These are phyloP conservation scores for Acidomyces sp. DNA, from an alignment of 495 filamentous ascomycete genomes.

Conservation along the genomic window DNA sequence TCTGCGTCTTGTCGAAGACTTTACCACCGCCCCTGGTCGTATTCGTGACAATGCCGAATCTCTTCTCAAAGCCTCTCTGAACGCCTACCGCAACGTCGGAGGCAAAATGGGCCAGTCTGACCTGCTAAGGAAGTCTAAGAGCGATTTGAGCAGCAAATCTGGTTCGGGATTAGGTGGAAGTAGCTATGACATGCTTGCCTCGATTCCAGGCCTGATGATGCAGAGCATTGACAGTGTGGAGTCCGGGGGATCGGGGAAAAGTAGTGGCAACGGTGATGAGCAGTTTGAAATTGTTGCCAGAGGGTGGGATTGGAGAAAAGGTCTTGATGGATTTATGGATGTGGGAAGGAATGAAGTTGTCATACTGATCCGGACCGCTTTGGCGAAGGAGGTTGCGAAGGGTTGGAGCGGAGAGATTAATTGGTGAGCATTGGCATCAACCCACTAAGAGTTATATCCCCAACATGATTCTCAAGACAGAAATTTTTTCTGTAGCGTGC, in stretches of 20 bases:
- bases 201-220: too few relatives aligned
- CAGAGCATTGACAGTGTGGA: conserved; percentile 40
- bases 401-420: conserved; percentile 33
- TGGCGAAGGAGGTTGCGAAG: conserved; percentile 56
- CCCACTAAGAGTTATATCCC: too few relatives aligned
- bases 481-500: too few relatives aligned
- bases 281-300: too few relatives aligned
- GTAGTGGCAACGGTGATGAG: too few relatives aligned
- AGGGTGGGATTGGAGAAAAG: conserved; percentile 78
- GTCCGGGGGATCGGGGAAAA: conserved; percentile 27
- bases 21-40: conserved; percentile 59
- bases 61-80: conserved; percentile 47
- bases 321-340: conserved; percentile 43
- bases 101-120: neutral
- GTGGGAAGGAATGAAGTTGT: conserved; percentile 55
- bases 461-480: too few relatives aligned
- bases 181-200: conserved; percentile 10
- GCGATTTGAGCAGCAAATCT: neutral
- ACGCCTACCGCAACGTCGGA: conserved; percentile 38
- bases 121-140: conserved; percentile 30
- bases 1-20: conserved; percentile 68
- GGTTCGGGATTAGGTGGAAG: conserved; percentile 2
- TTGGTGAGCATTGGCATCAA: too few relatives aligned
- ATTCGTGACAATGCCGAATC: conserved; percentile 58
- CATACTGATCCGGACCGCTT: conserved; percentile 52